Conservation (phyloP, 2,329 filamentous ascomycete species). For the Penicillium sclerotiorum region DNA sequence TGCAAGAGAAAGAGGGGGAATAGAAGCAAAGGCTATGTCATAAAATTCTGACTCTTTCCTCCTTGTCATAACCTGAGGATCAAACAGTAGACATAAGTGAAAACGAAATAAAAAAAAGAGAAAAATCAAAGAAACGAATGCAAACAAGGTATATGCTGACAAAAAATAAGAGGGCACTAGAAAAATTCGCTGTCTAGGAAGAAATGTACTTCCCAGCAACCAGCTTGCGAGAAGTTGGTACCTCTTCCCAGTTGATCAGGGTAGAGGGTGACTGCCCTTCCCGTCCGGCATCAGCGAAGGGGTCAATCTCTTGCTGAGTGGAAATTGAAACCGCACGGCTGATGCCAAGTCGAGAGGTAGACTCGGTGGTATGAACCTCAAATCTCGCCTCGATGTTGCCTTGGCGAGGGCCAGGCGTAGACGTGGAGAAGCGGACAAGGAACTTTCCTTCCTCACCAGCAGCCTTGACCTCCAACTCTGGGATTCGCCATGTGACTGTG, state of each 20-base stretch:
- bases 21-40: constrained; percentile 6
- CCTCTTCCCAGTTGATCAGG: constrained; percentile 62
- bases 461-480: constrained; percentile 56
- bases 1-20: constrained; percentile 14
- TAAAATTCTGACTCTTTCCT: constrained; percentile 2
- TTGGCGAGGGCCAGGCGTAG: constrained; percentile 68
- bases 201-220: constrained; percentile 76
- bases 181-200: constrained; percentile 27
- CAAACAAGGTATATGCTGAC: constrained; percentile 22
- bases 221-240: constrained; percentile 68
- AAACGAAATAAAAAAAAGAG: constrained; percentile 6
- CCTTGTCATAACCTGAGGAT: not conserved
- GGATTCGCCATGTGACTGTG: constrained; percentile 49
- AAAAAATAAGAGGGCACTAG: not conserved
- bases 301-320: constrained; percentile 42
- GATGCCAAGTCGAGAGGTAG: constrained; percentile 68
- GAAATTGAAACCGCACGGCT: constrained; percentile 36
- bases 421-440: constrained; percentile 78
- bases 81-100: not conserved
- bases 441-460: constrained; percentile 66
- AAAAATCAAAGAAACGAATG: constrained; percentile 5
- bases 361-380: constrained; percentile 63
- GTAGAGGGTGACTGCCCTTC: constrained; percentile 34
- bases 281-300: constrained; percentile 50
- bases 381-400: constrained; percentile 82